A percentile compares a stretch with the other conserved stretches of the same genome.
Evolutionary conservation across 441 rosid genomes (phyloP).

Genomic region (Metrosideros polymorpha): DNA sequence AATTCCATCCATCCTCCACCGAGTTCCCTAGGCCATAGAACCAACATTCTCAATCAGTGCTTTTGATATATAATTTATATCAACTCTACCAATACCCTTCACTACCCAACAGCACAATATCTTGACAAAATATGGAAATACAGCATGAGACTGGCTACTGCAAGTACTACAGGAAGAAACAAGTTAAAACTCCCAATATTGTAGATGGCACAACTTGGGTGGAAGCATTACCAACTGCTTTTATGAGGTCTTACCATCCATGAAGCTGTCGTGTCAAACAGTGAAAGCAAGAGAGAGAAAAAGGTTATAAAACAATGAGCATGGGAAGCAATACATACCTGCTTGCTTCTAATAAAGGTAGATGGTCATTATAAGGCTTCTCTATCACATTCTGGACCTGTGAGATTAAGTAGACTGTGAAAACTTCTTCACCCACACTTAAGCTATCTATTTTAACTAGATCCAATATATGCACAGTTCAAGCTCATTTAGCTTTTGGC

Average conservation of each 20-base stretch:
- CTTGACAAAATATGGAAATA: background rate
- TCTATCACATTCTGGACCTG: slow-evolving; percentile 95
- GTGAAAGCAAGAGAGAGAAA: background rate
- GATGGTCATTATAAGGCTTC: slow-evolving; percentile 91
- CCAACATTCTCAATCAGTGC: background rate
- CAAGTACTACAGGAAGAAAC: background rate
- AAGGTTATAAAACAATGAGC: background rate
- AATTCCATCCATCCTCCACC: background rate
- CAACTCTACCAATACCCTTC: background rate
- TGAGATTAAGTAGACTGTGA: slow-evolving; percentile 5
- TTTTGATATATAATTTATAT: background rate
- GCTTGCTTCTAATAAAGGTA: slow-evolving; percentile 93
- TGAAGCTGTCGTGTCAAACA: background rate
- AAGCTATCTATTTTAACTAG: background rate
- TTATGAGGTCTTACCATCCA: background rate
- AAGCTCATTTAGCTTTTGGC: background rate
- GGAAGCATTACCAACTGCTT: background rate
- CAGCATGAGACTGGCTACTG: background rate
- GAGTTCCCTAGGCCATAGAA: background rate
- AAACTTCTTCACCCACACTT: background rate
- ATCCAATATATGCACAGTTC: background rate
- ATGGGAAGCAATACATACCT: slow-evolving; percentile 32
- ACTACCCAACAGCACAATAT: background rate
- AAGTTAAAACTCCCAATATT: background rate
- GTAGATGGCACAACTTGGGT: background rate